Evolutionary conservation across 805 yeast species (phyloP).

Genomic region (Dipodascus albidus): DNA sequence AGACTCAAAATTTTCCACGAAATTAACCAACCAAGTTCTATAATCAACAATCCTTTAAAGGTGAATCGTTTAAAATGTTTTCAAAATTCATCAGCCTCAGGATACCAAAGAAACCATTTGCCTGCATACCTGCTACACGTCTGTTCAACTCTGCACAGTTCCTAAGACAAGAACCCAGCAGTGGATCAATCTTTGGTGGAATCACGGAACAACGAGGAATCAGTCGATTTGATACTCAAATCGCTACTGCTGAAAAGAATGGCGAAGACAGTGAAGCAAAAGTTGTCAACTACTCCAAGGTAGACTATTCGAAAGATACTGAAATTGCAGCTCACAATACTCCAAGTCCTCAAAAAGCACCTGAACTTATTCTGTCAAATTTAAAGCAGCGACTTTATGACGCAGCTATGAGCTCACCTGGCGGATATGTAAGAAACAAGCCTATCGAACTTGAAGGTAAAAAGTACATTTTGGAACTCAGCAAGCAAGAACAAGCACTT

Average conservation of each 20-base stretch:
- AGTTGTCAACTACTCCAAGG: background rate
- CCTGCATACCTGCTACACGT: background rate
- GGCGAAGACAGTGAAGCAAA: background rate
- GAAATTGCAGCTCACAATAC: conserved; percentile 36
- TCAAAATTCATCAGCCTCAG: background rate
- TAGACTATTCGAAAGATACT: background rate
- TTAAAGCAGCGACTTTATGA: conserved; percentile 56
- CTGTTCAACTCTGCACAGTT: background rate
- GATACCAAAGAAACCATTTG: too few relatives aligned
- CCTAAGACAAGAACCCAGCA: background rate
- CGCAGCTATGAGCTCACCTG: conserved; percentile 38
- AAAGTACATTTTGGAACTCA: conserved; percentile 43
- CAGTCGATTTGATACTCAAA: background rate
- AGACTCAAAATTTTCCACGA: background rate
- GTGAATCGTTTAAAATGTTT: background rate
- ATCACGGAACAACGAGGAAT: background rate
- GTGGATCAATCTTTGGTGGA: background rate
- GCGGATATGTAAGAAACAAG: conserved; percentile 56
- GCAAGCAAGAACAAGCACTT: conserved; percentile 55
- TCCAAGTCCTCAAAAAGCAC: conserved; percentile 43
- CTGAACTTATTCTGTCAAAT: conserved; percentile 50
- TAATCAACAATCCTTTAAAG: background rate
- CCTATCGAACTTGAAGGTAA: conserved; percentile 36
- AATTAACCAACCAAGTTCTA: background rate
- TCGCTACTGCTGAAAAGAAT: background rate